Evolutionary conservation across 202 grass and related monocot genomes (phyloP), one percentile per base, ranked within the genome.

Genomic region (Hordeum pubiflorum): DNA sequence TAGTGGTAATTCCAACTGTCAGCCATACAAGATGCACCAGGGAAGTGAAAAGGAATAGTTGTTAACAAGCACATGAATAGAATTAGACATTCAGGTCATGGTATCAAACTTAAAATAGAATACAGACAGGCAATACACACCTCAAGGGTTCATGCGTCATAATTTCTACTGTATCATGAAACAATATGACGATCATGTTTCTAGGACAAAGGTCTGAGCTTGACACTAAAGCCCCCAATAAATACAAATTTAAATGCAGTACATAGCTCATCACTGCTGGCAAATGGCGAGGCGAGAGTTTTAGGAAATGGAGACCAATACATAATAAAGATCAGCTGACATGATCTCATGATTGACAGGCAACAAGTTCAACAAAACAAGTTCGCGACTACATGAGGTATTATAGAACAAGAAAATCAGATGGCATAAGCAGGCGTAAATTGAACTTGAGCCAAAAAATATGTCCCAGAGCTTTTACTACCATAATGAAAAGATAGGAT

Each of bases 101-200:
- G 46, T 75, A 79, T 54, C 64, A 74, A 38, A 72, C 15, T 21
- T 41, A 79, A 23, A 69, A 63, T 37, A 65, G 1, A 69, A 56
- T n/a, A 33, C 23, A 63, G 71, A 66, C 37, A 74, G 10, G 20
- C 26, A 82, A 72, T 67, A 74, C 2, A 12, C 20, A 36, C 21
- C 58, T 22, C 3, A 65, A 33, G 20, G 10, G 79, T 68, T 15
- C 36, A 50, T 15, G 10, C 26, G 58, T 22, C 76, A 78, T 79
- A 52, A 72, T 29, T 66, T 71, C 34, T 7, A 77, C 10, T 65
- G 26, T 46, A 78, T 7, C 22, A 33, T 24, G 70, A 67, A 72
- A 48, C 27, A 82, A 58, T 48, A 50, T 23, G 3, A 29, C 48
- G 26, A 74, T 43, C 22, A 64, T 56, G 48, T 86, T 85, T 82